These are phyloP conservation scores for Achaetomium macrosporum DNA, from an alignment of 2,329 filamentous ascomycete genomes.

Conservation along the genomic window DNA sequence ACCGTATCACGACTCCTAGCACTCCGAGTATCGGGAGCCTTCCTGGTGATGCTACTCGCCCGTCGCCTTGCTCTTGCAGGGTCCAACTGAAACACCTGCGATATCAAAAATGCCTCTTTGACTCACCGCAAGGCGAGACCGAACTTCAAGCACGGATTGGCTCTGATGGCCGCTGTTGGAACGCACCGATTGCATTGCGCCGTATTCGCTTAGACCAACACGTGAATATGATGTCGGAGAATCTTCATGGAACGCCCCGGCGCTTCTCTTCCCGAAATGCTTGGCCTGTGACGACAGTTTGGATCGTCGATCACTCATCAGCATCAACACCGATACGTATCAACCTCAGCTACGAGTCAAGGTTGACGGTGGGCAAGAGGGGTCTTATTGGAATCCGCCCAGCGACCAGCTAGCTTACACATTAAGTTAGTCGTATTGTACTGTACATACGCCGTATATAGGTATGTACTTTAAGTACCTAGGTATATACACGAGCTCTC, in stretches of 20 bases:
- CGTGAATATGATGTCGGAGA: not conserved
- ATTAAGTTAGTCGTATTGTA: no score
- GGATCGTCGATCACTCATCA: not conserved
- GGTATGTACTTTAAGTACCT: no score
- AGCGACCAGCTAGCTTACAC: not conserved
- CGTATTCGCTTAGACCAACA: slow-evolving; percentile 5
- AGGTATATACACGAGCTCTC: no score
- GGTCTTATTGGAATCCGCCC: not conserved
- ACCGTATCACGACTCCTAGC: no score
- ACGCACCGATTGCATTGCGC: slow-evolving; percentile 7
- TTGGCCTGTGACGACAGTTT: not conserved
- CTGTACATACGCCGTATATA: no score
- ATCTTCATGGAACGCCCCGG: not conserved
- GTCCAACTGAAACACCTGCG: not conserved
- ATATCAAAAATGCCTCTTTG: slow-evolving; percentile 6
- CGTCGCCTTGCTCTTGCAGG: not conserved
- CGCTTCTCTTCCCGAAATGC: not conserved
- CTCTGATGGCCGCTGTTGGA: not conserved
- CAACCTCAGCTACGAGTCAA: not conserved
- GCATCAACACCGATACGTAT: not conserved
- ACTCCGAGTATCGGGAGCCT: slow-evolving; percentile 3
- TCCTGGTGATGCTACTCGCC: not conserved
- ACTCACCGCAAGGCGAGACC: slow-evolving; percentile 2
- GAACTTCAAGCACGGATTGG: not conserved
- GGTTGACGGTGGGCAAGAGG: not conserved